A percentile compares a stretch with the other conserved stretches of the same genome.
Conservation (phyloP, 225 moss, liverwort and hornwort genomes). For the Neckera pumila region DNA sequence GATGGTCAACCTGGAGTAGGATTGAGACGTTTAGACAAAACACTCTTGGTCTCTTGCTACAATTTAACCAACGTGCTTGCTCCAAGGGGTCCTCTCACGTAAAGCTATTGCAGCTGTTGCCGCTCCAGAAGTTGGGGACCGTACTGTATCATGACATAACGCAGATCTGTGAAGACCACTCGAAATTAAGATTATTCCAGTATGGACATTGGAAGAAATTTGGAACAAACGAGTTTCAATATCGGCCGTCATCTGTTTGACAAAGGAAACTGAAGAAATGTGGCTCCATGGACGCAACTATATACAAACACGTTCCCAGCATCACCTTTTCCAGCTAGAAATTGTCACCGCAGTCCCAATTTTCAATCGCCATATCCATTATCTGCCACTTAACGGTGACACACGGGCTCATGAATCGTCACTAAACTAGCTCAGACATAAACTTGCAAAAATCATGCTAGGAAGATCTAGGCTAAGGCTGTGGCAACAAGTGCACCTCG, state of each 20-base stretch:
- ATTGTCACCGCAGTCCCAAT: neutral
- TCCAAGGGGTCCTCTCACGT: neutral
- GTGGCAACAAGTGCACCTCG: too few relatives aligned
- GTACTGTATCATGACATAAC: too few relatives aligned
- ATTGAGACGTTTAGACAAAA: neutral
- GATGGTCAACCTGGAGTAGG: neutral
- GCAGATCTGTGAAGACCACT: too few relatives aligned
- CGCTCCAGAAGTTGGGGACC: neutral
- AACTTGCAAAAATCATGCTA: neutral
- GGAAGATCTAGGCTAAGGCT: too few relatives aligned
- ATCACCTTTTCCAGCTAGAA: too few relatives aligned
- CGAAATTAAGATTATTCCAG: neutral
- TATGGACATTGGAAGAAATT: neutral
- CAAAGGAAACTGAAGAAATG: neutral
- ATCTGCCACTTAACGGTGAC: neutral
- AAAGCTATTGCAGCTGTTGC: neutral
- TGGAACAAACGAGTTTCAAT: neutral
- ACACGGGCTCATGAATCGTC: neutral
- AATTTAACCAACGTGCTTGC: neutral
- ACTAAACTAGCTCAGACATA: neutral
- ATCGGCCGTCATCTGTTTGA: neutral
- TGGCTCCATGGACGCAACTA: too few relatives aligned
- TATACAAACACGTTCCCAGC: neutral
- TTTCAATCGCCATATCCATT: neutral
- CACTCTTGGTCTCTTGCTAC: neutral